Evolutionary conservation across 1,284 basidiomycete species (phyloP), one percentile per base, ranked within the genome.

Genomic region (Heliocybe sulcata): DNA sequence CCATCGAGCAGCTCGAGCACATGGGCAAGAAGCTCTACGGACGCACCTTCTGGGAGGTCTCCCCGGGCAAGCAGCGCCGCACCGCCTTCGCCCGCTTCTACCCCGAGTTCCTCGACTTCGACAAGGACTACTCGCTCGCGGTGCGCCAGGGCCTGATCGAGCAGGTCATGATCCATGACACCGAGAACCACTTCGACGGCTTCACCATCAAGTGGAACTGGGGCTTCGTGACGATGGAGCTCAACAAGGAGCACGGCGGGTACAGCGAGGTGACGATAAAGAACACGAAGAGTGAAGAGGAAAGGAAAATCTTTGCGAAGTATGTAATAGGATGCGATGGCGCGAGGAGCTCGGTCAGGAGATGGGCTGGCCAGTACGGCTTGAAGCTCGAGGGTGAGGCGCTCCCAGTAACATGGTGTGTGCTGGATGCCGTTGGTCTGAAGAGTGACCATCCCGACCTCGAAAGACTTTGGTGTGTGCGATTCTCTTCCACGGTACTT

Each of bases 311-410:
- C 8, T 33, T 11, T 3, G 45, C 56, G 8, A 54, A 57, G 20
- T 58, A 56, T 33, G 52, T 56, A 16, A 29, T 58, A 4, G 57
- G 52, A 9, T 58, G 57, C 42, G 57, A 58, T 42, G 57, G 57
- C 27, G 57, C 51, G 22, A 19, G 52, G 19, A 56, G 55, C 8
- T 10, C 50, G 26, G 57, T 58, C 12, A 35, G 57, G 3, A 45
- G 49, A 9, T 57, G 56, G 56, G 56, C 56, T 2, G 42, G 45
- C 2, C 56, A 53, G n/a, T 50, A 23, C 27, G 56, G 53, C 22
- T 52, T 54, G 8, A 38, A 35, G 22, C 49, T 57, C 29, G 26
- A 50, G n/a, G 53, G 56, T 10, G 49, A 54, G 19, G 47, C 56
- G 19, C 52, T 54, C 27, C 48, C 52, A 2, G 52, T 56, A 16